Percentiles rank a stretch among this genome's conserved stretches.
Conservation (phyloP, 2,329 filamentous ascomycete species). For the Ceratocystis cubensis region DNA sequence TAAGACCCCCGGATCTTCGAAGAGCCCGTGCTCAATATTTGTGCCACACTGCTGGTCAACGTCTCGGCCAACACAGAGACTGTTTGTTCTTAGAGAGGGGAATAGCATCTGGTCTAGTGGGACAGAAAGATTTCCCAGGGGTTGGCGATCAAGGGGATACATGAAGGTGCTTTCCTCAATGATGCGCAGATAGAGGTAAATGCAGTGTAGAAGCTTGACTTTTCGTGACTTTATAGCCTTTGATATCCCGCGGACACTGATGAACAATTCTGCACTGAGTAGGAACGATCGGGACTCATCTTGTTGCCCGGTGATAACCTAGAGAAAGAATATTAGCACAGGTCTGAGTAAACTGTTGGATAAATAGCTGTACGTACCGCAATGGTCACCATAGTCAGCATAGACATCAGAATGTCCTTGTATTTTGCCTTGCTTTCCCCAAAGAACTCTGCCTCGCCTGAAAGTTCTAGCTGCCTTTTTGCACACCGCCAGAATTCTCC, state of each 20-base stretch:
- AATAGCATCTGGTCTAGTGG: constrained; percentile 23
- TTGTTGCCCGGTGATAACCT: constrained; percentile 26
- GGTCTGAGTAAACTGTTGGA: too few species aligned
- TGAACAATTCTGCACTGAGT: constrained; percentile 34
- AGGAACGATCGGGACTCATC: constrained; percentile 29
- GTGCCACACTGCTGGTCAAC: constrained; percentile 33
- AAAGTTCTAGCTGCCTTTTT: constrained; percentile 26
- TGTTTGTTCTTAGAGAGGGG: constrained; percentile 26
- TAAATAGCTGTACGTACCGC: constrained; percentile 22
- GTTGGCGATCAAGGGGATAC: constrained; percentile 19
- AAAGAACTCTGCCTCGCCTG: constrained; percentile 27
- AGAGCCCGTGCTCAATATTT: constrained; percentile 26
- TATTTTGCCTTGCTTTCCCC: constrained; percentile 31
- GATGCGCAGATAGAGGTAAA: constrained; percentile 35
- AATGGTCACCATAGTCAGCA: constrained; percentile 31
- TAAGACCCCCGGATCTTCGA: neutral
- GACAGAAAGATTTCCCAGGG: constrained; percentile 6
- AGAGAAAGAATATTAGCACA: neutral
- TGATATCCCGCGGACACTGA: constrained; percentile 30
- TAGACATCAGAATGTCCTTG: constrained; percentile 32
- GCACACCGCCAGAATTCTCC: constrained; percentile 25
- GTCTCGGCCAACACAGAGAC: constrained; percentile 32
- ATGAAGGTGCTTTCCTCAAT: constrained; percentile 34
- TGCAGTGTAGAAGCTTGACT: constrained; percentile 34
- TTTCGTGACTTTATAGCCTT: constrained; percentile 31